Base-by-base conservation (phyloP, 345 rosid species). In the Gossypium bickii region DNA sequence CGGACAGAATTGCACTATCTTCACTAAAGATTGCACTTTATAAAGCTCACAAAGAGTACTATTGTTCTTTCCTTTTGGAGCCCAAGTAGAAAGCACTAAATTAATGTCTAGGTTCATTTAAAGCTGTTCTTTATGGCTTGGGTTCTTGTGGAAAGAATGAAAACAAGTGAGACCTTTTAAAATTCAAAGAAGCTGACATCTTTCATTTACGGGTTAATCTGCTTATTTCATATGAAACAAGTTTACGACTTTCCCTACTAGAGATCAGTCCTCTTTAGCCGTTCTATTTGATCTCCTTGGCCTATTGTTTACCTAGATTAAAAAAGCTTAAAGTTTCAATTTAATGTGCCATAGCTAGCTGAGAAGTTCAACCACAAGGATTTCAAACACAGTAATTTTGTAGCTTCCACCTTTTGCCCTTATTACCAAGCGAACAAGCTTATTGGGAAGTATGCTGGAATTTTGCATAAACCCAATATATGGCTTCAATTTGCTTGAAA, bases 11-110 rank as follows among this genome's bases (percentile, higher is more conserved):
- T 61, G 18, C 66, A 29, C 16, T 15, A 3, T 64, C 16, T 62
- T 64, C 47, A 38, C 48, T 62, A 38, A 17, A 38, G 24, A 63
- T 34, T 63, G 17, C 49, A 17, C 8, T 41, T 38, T 64, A 38
- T 9, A 38, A n/a, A 38, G 68, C 22, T 38, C 25, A 38, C 15
- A 41, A 48, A 41, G 49, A 34, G 24, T 64, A 34, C 22, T 38
- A 34, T 12, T 29, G 13, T 63, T 63, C 67, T 34, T 63, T 63
- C 66, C n/a, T 63, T 63, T 34, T 34, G 67, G 22, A 63, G 47
- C 41, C n/a, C 22, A 34, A 63, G 67, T 63, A 63, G 44, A 45
- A 63, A 16, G 47, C 67, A 63, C 47, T 63, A 9, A 11, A 63
- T 2, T 63, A 63, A 34, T 63, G 24, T 63, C 44, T 63, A 2